Conservation (phyloP, 108 stramenopile species). For the Schizochytrium sp. region DNA sequence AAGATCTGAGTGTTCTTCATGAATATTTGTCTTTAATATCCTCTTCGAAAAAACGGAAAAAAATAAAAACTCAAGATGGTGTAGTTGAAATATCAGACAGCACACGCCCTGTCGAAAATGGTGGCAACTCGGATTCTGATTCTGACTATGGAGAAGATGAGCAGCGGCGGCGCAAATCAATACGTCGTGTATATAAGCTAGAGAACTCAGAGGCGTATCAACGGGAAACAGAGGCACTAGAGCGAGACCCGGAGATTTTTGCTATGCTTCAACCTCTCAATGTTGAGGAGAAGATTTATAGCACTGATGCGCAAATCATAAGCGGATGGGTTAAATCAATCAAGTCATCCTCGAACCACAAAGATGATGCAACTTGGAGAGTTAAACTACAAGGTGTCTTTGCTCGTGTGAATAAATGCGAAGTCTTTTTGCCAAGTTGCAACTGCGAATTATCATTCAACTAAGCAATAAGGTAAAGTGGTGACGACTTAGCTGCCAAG, state of each 20-base stretch:
- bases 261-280: slow-evolving; percentile 1
- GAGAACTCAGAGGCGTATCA: not conserved
- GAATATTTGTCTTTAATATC: too few species aligned
- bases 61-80: too few species aligned
- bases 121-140: not conserved
- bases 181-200: not conserved
- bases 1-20: too few species aligned
- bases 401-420: not conserved
- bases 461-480: not conserved
- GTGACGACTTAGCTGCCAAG: not conserved
- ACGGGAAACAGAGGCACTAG: not conserved
- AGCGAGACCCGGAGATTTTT: not conserved
- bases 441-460: not conserved
- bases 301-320: not conserved
- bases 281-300: not conserved
- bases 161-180: not conserved
- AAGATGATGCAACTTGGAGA: not conserved
- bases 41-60: too few species aligned
- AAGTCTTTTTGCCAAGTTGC: slow-evolving; percentile 9
- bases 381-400: not conserved
- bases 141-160: slow-evolving; percentile 27
- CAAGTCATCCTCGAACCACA: not conserved
- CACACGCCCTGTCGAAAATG: not conserved
- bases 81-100: too few species aligned
- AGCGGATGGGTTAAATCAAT: not conserved